Base-by-base conservation (phyloP, 352 stramenopile genomes). In the Phytopythium montanum region DNA sequence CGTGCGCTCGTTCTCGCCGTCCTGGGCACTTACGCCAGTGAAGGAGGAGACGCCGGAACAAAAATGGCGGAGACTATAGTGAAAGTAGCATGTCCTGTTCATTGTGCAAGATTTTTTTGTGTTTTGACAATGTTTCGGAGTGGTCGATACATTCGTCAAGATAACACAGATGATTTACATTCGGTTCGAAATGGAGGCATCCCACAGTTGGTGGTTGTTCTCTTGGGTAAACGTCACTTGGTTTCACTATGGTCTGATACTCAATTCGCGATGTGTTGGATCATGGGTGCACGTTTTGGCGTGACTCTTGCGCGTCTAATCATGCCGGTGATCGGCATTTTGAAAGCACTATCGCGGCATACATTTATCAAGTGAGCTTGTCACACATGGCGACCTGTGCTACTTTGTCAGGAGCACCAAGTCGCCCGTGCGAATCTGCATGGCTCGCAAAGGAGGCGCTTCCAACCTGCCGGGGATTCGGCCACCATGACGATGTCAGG, bases 241-340 rank as follows among this genome's bases (percentile, higher is more conserved):
- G 19, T 0, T 1, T 14, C 1, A 28, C n/a, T 48, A 48, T 48
- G 19, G n/a, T 26, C 10, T 14, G 4, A 45, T 48, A 28, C 44
- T 50, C 21, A 28, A 50, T 21, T 50, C 31, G 44, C 23, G 13
- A 19, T 50, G 28, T 48, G 29, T 50, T 50, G 44, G 44, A 50
- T 50, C 44, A 50, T 50, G 44, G 44, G 44, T 50, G 44, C 44
- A 31, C 5, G 9, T 36, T 36, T 6, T 36, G 3, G 9, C 21
- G 12, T 16, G 44, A 7, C 12, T 31, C n/a, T 10, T 25, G 39
- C 16, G 44, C 23, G 44, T 31, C 21, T 48, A 48, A 48, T 48
- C 41, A 48, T 26, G n/a, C 3, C 10, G 19, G 39, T 19, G 39
- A 45, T 45, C 23, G 39, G 39, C 6, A 4, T 23, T 29, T 6